phyloP scores from a whole-genome alignment of 1,284 basidiomycete species.

The Fomitopsis betulina region DNA sequence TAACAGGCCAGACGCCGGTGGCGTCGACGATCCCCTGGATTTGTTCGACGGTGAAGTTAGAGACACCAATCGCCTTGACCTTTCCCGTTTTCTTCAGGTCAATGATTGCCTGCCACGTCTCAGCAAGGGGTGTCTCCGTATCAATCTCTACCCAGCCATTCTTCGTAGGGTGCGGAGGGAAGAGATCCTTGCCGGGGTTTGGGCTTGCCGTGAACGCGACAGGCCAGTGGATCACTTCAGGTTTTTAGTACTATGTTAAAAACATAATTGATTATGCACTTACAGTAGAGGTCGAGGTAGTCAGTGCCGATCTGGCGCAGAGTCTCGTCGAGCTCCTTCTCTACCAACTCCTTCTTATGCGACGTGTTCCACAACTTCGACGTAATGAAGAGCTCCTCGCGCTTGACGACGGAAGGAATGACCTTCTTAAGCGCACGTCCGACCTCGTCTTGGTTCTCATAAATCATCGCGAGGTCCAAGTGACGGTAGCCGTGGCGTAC shows the following conservation, averaged over 20 bases:
- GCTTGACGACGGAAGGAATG: constrained; percentile 71
- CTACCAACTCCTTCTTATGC: constrained; percentile 59
- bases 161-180: constrained; percentile 46
- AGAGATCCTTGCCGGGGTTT: constrained; percentile 49
- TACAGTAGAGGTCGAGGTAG: constrained; percentile 75
- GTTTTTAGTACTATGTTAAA: background rate
- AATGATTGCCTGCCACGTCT: constrained; percentile 84
- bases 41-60: constrained; percentile 73
- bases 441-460: constrained; percentile 72
- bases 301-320: constrained; percentile 65
- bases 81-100: constrained; percentile 47
- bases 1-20: constrained; percentile 67
- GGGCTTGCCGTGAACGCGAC: constrained; percentile 52
- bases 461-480: constrained; percentile 75
- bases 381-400: constrained; percentile 83
- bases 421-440: constrained; percentile 74
- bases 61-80: constrained; percentile 68
- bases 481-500: constrained; percentile 75
- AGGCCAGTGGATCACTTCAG: constrained; percentile 83
- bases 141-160: constrained; percentile 49
- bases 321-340: constrained; percentile 72
- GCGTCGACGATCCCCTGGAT: constrained; percentile 69
- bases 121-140: constrained; percentile 54
- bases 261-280: constrained; percentile 1
- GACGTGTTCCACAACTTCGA: constrained; percentile 78